Evolutionary conservation across 768 basidiomycete genomes (phyloP), one percentile per base, ranked within the genome.

Genomic region (Macrocybe gigantea): DNA sequence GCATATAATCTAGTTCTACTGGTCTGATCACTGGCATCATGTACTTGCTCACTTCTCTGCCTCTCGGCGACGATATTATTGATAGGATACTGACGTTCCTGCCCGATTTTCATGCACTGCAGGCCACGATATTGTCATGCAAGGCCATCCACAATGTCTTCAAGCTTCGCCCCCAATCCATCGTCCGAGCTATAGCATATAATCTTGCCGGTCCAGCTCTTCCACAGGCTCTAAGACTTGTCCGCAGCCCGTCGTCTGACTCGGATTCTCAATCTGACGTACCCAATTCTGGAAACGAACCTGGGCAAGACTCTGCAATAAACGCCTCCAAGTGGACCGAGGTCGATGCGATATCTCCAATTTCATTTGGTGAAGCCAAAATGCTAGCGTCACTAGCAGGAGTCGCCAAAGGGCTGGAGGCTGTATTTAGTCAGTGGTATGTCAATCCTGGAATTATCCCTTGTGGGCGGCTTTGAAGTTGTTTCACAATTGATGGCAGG

Each of bases 391-490:
- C 38, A 11, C 49, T 51, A 35, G 47, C 54, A 4, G 22, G 32
- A 5, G 46, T 51, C 0, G 50, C 55, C 11, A 5, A 33, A 2
- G 22, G 34, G 3, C 47, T 63, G 22, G 62, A 63, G 47, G 42
- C 56, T 36, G 29, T 58, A 11, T 61, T 59, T 48, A 63, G 61
- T 41, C 39, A 50, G 37, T 52, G 44, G 61, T 60, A 44, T 43
- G 51, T 56, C 38, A 35, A 33, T 39, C 38, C 35, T 30, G 34
- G 15, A 10, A 31, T 33, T 38, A 3, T 33, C 22, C 33, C 31
- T 29, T 7, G 10, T n/a, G 38, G 0, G 31, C 32, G 11, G 3
- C 36, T 6, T 9, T 45, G 11, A 13, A 34, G 32, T 31, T 36
- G 42, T 45, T 38, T 47, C 10, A 7, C 45, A 5, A 32, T 29